Evolutionary conservation across 352 stramenopile genomes (phyloP).

Genomic region (Labyrinthula sp.): DNA sequence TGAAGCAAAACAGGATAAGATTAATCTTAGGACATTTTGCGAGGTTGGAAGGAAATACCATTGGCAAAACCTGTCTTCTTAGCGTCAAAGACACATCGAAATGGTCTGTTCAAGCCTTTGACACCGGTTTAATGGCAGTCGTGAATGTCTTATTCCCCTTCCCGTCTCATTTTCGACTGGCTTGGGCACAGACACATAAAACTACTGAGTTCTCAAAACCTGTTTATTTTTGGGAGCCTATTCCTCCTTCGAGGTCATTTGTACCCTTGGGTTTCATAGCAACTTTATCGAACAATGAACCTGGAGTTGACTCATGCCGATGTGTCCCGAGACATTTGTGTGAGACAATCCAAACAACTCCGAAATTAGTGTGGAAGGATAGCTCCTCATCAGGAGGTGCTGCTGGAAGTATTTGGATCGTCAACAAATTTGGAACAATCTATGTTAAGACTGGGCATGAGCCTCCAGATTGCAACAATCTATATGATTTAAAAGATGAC

Average conservation of each 20-base stretch:
- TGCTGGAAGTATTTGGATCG: constrained; percentile 37
- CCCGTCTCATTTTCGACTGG: no score
- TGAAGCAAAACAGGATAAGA: constrained; percentile 43
- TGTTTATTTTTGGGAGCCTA: constrained; percentile 62
- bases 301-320: constrained; percentile 49
- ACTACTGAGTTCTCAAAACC: constrained; percentile 49
- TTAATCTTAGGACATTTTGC: constrained; percentile 55
- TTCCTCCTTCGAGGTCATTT: constrained; percentile 58
- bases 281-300: constrained; percentile 53
- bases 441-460: constrained; percentile 34
- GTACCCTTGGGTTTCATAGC: constrained; percentile 58
- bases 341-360: constrained; percentile 20
- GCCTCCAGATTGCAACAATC: constrained; percentile 9
- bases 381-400: constrained; percentile 31
- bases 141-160: no score
- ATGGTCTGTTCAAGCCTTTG: no score
- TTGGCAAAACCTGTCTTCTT: no score
- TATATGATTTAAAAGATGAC: constrained; percentile 16
- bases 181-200: no score
- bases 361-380: constrained; percentile 33
- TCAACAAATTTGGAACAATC: constrained; percentile 37
- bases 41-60: no score
- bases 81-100: no score
- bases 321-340: constrained; percentile 59
- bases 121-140: no score